These are phyloP conservation scores for Coemansia sp. DNA, from an alignment of 192 early-diverging fungal genomes.

Conservation along the genomic window DNA sequence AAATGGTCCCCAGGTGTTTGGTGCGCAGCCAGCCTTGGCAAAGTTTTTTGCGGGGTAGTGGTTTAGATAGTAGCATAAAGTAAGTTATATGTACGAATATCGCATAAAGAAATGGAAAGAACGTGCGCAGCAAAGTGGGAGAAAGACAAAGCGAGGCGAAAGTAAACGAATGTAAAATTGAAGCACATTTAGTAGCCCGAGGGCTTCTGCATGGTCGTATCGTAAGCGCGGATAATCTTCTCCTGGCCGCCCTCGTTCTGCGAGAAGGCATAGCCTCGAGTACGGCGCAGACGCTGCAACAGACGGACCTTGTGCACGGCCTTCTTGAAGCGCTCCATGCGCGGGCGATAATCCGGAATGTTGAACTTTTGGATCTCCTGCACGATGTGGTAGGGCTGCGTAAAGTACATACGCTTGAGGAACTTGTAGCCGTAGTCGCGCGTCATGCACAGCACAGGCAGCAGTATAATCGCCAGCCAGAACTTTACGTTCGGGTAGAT, in stretches of 20 bases:
- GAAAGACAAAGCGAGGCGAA: slow-evolving; percentile 3
- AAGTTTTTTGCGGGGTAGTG: background rate
- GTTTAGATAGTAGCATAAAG: background rate
- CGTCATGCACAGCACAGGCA: slow-evolving; percentile 83
- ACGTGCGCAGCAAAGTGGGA: background rate
- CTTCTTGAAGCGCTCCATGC: slow-evolving; percentile 98
- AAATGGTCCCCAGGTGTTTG: background rate
- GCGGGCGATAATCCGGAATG: slow-evolving; percentile 96
- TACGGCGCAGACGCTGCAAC: slow-evolving; percentile 90
- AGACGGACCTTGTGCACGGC: slow-evolving; percentile 97
- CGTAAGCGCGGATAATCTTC: slow-evolving; percentile 75
- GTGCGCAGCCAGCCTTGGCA: background rate
- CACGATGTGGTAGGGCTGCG: slow-evolving; percentile 90
- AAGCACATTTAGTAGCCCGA: slow-evolving; percentile 46
- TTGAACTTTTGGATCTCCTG: slow-evolving; percentile 99
- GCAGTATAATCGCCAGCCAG: slow-evolving; percentile 83
- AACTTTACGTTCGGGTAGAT: slow-evolving; percentile 72
- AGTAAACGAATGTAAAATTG: background rate
- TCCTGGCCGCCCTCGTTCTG: slow-evolving; percentile 96
- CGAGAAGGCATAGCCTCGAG: slow-evolving; percentile 95
- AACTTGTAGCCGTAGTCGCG: slow-evolving; percentile 96
- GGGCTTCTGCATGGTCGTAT: slow-evolving; percentile 72
- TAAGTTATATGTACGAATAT: background rate
- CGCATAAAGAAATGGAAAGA: slow-evolving; percentile 5
- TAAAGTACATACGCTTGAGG: slow-evolving; percentile 76